Percentiles rank a stretch among this genome's conserved stretches.
These are phyloP conservation scores for Phytopythium cucurbitacearum DNA, from an alignment of 352 stramenopile species.

Conservation along the genomic window DNA sequence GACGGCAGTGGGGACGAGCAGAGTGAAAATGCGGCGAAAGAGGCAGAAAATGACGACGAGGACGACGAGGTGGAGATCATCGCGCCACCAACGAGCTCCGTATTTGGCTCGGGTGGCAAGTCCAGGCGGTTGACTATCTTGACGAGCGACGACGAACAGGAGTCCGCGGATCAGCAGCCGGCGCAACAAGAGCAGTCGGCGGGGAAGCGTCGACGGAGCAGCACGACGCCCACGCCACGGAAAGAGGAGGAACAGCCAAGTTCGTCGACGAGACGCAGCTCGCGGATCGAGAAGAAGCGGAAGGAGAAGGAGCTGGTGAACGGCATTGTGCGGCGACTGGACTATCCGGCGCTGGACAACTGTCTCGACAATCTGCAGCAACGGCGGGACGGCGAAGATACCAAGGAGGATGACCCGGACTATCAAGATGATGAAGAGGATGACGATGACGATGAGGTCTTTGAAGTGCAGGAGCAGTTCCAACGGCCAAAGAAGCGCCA, in stretches of 20 bases:
- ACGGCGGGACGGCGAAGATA: constrained; percentile 3
- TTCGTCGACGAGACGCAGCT: constrained; percentile 51
- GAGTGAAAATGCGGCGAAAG: constrained; percentile 4
- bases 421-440: constrained; percentile 19
- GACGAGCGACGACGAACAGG: constrained; percentile 55
- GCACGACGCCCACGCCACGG: constrained; percentile 7
- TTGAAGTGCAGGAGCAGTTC: constrained; percentile 17
- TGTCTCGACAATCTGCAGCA: constrained; percentile 43
- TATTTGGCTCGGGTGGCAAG: constrained; percentile 20
- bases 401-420: constrained; percentile 17
- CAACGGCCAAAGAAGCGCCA: constrained; percentile 12
- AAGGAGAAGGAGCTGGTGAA: constrained; percentile 39
- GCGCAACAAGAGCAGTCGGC: constrained; percentile 20
- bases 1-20: constrained; percentile 16
- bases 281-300: constrained; percentile 51
- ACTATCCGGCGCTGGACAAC: constrained; percentile 64
- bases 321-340: constrained; percentile 37
- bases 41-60: constrained; percentile 21
- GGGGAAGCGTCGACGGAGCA: constrained; percentile 5
- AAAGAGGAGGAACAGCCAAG: constrained; percentile 12
- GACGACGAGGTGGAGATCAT: constrained; percentile 62
- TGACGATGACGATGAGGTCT: constrained; percentile 26
- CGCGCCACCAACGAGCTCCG: constrained; percentile 15
- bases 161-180: constrained; percentile 5
- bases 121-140: constrained; percentile 25